phyloP scores from a whole-genome alignment of 2,329 filamentous ascomycete genomes.

The Trichoderma lentiforme region DNA sequence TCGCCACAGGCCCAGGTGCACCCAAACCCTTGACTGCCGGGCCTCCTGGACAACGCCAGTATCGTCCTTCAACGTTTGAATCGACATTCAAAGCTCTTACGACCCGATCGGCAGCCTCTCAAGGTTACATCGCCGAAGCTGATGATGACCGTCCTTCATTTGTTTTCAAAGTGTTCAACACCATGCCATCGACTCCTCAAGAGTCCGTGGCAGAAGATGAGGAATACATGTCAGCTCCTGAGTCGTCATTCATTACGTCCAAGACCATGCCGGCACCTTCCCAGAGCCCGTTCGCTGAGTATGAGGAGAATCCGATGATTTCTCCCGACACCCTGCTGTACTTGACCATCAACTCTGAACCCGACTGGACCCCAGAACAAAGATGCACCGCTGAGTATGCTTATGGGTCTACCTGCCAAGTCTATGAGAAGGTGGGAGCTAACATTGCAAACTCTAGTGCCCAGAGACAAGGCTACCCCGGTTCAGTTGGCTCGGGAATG shows the following conservation, averaged over 20 bases:
- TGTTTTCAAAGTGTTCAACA: not conserved
- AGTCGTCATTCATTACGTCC: slow-evolving; percentile 33
- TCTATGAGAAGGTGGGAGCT: not conserved
- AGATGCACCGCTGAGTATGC: not conserved
- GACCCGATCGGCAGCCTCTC: slow-evolving; percentile 21
- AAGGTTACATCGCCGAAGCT: not conserved
- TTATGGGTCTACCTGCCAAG: too few species aligned
- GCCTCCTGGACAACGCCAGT: slow-evolving; percentile 52
- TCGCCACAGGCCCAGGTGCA: slow-evolving; percentile 38
- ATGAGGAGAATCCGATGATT: not conserved
- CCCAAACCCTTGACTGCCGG: slow-evolving; percentile 54
- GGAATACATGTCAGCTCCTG: slow-evolving; percentile 33
- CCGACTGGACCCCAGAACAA: not conserved
- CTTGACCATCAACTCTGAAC: slow-evolving; percentile 1
- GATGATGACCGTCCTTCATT: not conserved
- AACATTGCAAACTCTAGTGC: not conserved
- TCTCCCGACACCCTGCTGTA: not conserved
- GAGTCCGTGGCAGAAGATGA: not conserved
- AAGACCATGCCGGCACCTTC: slow-evolving; percentile 23
- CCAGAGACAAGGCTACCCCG: not conserved
- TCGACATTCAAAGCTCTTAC: slow-evolving; percentile 35
- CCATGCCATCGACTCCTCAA: not conserved
- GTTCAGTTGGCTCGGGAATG: not conserved
- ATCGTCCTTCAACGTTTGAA: slow-evolving; percentile 44
- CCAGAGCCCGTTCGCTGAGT: not conserved